Evolutionary conservation across 2,329 filamentous ascomycete genomes (phyloP).

Genomic region (Sporothrix luriei): DNA sequence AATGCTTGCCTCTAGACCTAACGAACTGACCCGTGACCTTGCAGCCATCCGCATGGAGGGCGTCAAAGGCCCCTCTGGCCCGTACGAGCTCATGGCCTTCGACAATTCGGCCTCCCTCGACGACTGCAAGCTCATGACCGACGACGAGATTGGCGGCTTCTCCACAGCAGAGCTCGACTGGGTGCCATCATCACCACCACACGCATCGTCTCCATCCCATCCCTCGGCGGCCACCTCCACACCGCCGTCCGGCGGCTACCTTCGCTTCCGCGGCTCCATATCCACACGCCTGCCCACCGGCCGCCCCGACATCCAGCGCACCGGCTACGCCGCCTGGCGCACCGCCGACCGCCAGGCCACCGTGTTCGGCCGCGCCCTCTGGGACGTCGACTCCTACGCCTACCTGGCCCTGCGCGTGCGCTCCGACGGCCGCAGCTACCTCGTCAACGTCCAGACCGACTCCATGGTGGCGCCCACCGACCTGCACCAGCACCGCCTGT

Average conservation of each 20-base stretch:
- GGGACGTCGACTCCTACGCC: conserved; percentile 86
- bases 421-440: conserved; percentile 88
- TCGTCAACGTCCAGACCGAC: conserved; percentile 94
- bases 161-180: conserved; percentile 74
- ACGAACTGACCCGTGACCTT: neutral
- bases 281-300: conserved; percentile 80
- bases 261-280: conserved; percentile 83
- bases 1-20: too few species aligned
- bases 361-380: conserved; percentile 81
- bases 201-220: conserved; percentile 29
- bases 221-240: neutral
- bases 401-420: conserved; percentile 88
- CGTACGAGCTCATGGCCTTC: conserved; percentile 68
- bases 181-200: conserved; percentile 44
- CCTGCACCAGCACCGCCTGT: conserved; percentile 90
- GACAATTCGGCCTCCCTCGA: conserved; percentile 50
- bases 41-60: conserved; percentile 70
- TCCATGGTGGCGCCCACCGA: conserved; percentile 85
- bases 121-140: conserved; percentile 77
- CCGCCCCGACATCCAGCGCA: conserved; percentile 71
- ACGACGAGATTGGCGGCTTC: conserved; percentile 82
- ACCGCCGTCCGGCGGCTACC: conserved; percentile 55
- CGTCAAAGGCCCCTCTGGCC: conserved; percentile 64
- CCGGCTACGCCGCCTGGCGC: conserved; percentile 87
- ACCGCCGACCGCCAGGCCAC: conserved; percentile 76